Conservation (phyloP, 1,284 basidiomycete genomes). For the Cutaneotrichosporon sp. region DNA sequence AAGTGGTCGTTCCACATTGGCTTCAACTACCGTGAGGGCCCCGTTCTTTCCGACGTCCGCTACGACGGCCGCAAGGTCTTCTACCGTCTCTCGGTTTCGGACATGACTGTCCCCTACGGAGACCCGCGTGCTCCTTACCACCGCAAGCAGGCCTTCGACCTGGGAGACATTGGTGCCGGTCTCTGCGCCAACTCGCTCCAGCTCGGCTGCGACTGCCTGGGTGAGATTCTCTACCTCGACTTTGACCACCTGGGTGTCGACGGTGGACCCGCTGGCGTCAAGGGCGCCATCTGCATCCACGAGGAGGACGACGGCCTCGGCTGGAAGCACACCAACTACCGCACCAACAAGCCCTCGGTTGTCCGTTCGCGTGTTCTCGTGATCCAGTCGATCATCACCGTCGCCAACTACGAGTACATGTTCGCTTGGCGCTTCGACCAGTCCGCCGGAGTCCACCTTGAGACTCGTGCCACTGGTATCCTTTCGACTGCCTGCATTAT, state of each 20-base stretch:
- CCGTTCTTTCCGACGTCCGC: constrained; percentile 40
- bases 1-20: constrained; percentile 38
- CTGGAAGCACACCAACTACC: constrained; percentile 51
- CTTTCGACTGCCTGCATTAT: constrained; percentile 47
- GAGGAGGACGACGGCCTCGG: constrained; percentile 15
- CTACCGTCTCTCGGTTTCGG: constrained; percentile 46
- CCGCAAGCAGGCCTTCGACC: constrained; percentile 49
- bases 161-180: constrained; percentile 49
- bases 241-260: constrained; percentile 34
- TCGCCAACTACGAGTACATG: constrained; percentile 43
- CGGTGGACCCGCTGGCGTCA: constrained; percentile 19
- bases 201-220: constrained; percentile 51
- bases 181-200: constrained; percentile 46
- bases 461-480: constrained; percentile 50
- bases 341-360: constrained; percentile 39
- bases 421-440: constrained; percentile 49
- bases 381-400: constrained; percentile 49
- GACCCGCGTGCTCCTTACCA: constrained; percentile 41
- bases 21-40: constrained; percentile 45
- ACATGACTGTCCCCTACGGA: constrained; percentile 51
- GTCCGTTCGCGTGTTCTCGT: constrained; percentile 47
- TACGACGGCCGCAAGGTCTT: constrained; percentile 45
- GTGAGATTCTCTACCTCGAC: constrained; percentile 45
- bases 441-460: constrained; percentile 49
- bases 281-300: constrained; percentile 43